These are phyloP conservation scores for Eucalyptus decipiens DNA, from an alignment of 345 rosid species.

Conservation along the genomic window DNA sequence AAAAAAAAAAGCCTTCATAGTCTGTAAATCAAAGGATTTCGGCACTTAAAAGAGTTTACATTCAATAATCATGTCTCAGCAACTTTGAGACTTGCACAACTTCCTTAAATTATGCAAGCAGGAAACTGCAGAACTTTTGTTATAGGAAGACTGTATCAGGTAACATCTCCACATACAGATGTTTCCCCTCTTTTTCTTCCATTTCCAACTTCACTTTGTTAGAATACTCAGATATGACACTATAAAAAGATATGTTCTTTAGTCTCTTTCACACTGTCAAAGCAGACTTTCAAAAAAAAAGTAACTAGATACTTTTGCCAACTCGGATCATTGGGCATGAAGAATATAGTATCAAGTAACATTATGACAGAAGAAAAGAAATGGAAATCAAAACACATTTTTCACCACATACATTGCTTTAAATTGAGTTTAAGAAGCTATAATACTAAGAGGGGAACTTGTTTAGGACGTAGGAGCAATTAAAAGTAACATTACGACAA, in stretches of 20 bases:
- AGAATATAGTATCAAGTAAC: background rate
- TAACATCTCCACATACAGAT: slow-evolving; percentile 66
- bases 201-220: background rate
- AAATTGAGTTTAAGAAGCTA: background rate
- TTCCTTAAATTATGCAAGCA: slow-evolving; percentile 60
- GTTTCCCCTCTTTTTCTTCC: slow-evolving; percentile 98
- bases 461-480: background rate
- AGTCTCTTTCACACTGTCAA: background rate
- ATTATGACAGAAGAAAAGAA: background rate
- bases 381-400: background rate
- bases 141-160: slow-evolving; percentile 97
- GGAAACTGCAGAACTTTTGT: slow-evolving; percentile 56
- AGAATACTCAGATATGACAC: background rate
- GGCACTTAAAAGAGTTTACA: background rate
- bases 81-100: slow-evolving; percentile 60
- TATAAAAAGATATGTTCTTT: background rate
- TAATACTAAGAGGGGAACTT: background rate
- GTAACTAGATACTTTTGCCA: background rate
- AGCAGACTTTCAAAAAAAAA: background rate
- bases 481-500: background rate
- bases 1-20: background rate
- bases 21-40: background rate
- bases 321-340: background rate
- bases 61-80: slow-evolving; percentile 28
- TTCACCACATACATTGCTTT: background rate